phyloP scores from a whole-genome alignment of 1,284 basidiomycete genomes.

The Ganoderma sinense region DNA sequence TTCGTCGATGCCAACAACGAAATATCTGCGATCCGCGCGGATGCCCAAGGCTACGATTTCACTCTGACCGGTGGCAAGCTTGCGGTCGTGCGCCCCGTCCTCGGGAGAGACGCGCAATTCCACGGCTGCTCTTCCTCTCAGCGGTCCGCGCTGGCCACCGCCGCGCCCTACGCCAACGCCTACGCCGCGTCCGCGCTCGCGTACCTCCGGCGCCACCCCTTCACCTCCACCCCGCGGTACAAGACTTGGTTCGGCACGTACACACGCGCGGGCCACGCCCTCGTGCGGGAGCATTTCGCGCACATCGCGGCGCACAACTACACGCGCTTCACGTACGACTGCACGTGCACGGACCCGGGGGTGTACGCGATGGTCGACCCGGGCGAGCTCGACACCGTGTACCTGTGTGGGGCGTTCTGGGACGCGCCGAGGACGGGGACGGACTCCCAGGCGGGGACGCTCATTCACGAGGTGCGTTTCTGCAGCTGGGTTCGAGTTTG shows the following conservation, averaged over 20 bases:
- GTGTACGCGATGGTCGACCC: too few relatives aligned
- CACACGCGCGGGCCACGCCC: neutral
- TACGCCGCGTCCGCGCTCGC: neutral
- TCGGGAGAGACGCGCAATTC: neutral
- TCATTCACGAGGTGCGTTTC: too few relatives aligned
- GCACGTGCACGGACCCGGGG: neutral
- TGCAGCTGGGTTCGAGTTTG: too few relatives aligned
- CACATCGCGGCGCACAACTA: neutral
- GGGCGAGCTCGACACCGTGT: too few relatives aligned
- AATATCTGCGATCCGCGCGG: neutral
- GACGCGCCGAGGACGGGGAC: too few relatives aligned
- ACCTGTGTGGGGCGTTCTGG: too few relatives aligned
- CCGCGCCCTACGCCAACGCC: neutral
- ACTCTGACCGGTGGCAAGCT: neutral
- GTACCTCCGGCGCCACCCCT: neutral
- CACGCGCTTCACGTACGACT: neutral
- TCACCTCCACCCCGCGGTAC: neutral
- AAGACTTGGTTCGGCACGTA: neutral
- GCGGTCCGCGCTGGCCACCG: neutral
- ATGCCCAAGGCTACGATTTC: neutral
- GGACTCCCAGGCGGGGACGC: too few relatives aligned
- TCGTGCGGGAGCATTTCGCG: neutral
- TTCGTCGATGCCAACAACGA: neutral
- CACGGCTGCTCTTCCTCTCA: neutral
- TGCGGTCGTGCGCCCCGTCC: neutral